These are phyloP conservation scores for Brasilioporus rufonigricans DNA, from an alignment of 768 basidiomycete species.

Conservation along the genomic window DNA sequence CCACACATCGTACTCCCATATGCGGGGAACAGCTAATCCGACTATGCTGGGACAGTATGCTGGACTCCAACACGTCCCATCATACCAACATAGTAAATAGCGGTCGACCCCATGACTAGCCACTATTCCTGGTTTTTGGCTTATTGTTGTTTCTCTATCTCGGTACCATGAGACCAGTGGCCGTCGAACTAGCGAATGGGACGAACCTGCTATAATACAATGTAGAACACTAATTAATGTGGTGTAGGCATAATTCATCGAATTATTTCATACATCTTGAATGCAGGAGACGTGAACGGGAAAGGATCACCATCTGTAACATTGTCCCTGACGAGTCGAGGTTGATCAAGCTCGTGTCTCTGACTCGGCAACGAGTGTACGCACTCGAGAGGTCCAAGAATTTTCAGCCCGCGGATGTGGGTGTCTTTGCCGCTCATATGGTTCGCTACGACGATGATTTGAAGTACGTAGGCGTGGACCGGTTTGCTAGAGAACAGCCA, in stretches of 20 bases:
- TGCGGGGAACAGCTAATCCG: conserved; percentile 22
- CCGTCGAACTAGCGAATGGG: conserved; percentile 3
- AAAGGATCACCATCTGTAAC: conserved; percentile 66
- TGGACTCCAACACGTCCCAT: conserved; percentile 26
- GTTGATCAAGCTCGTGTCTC: not conserved
- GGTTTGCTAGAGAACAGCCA: conserved; percentile 57
- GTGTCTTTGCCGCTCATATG: conserved; percentile 99
- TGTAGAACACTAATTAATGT: conserved; percentile 34
- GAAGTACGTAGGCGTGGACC: conserved; percentile 84
- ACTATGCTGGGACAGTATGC: conserved; percentile 23
- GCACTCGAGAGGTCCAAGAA: conserved; percentile 86
- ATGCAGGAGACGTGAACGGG: conserved; percentile 59
- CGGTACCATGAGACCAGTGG: not conserved
- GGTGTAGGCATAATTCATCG: conserved; percentile 42
- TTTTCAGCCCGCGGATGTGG: conserved; percentile 85
- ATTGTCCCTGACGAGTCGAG: conserved; percentile 35
- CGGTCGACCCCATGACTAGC: not conserved
- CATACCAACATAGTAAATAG: conserved; percentile 32
- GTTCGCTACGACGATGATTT: conserved; percentile 87
- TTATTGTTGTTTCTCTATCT: conserved; percentile 9
- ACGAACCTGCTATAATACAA: conserved; percentile 16
- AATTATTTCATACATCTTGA: conserved; percentile 78
- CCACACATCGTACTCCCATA: conserved; percentile 28
- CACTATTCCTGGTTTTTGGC: not conserved
- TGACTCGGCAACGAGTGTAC: conserved; percentile 12